Evolutionary conservation across 768 basidiomycete species (phyloP).

Genomic region (Nidularia pulvinata): DNA sequence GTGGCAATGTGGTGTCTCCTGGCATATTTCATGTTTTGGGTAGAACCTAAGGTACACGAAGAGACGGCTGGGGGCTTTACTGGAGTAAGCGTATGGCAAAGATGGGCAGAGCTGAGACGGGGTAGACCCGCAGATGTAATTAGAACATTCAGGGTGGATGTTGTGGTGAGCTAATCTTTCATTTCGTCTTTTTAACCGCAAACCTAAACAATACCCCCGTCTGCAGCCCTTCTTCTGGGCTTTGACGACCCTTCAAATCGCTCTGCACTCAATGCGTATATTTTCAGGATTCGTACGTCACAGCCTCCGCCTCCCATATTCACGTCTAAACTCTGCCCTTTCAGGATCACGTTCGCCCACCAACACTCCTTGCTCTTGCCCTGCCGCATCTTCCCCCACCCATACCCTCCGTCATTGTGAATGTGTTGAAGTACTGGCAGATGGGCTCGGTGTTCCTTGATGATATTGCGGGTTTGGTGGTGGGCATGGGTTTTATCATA

Average conservation of each 20-base stretch:
- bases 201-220: no score
- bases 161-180: slow-evolving; percentile 45
- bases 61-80: slow-evolving; percentile 28
- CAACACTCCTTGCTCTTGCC: slow-evolving; percentile 55
- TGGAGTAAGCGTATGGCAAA: slow-evolving; percentile 37
- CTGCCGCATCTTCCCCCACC: slow-evolving; percentile 69
- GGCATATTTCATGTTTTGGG: slow-evolving; percentile 66
- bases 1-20: slow-evolving; percentile 64
- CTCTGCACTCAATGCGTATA: slow-evolving; percentile 71
- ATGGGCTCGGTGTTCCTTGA: slow-evolving; percentile 70
- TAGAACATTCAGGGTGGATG: slow-evolving; percentile 41
- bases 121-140: slow-evolving; percentile 28
- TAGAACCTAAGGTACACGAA: slow-evolving; percentile 55
- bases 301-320: no score
- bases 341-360: slow-evolving; percentile 42
- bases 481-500: slow-evolving; percentile 72
- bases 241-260: slow-evolving; percentile 71
- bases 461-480: slow-evolving; percentile 66
- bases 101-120: slow-evolving; percentile 62
- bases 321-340: no score
- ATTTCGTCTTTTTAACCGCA: not conserved
- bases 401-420: slow-evolving; percentile 59
- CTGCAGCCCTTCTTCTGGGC: slow-evolving; percentile 70
- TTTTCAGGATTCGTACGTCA: slow-evolving; percentile 58
- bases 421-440: slow-evolving; percentile 64